Percentiles rank a stretch among this genome's conserved stretches.
These are phyloP conservation scores for Apophysomyces ossiformis DNA, from an alignment of 371 early-diverging fungal genomes.

Conservation along the genomic window DNA sequence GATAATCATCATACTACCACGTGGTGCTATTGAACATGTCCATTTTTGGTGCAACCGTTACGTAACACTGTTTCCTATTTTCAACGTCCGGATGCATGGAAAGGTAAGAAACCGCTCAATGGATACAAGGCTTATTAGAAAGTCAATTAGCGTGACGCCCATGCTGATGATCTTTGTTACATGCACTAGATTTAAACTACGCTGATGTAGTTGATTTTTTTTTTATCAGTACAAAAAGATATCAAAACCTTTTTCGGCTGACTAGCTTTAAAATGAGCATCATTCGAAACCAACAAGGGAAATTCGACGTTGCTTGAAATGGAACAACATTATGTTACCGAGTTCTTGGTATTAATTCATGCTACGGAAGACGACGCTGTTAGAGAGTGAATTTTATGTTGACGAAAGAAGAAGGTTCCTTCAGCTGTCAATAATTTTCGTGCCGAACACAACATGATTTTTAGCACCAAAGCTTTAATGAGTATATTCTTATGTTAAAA, in stretches of 20 bases:
- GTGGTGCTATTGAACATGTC: background rate
- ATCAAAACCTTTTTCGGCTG: background rate
- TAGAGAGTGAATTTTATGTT: background rate
- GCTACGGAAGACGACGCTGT: background rate
- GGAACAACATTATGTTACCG: background rate
- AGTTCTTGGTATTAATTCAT: background rate
- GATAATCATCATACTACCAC: conserved; percentile 1
- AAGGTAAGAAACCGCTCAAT: background rate
- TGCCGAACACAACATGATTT: background rate
- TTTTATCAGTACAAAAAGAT: background rate
- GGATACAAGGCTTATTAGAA: background rate
- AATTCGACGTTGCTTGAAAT: background rate
- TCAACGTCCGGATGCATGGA: background rate
- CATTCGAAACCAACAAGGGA: background rate
- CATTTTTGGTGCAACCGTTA: background rate
- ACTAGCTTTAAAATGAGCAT: background rate
- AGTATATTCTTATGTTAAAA: no score
- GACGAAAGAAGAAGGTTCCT: background rate
- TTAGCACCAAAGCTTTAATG: background rate
- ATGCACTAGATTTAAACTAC: background rate
- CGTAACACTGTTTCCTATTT: background rate
- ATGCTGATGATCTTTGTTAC: no score
- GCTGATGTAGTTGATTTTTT: background rate
- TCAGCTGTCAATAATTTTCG: background rate
- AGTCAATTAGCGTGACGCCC: no score